These are phyloP conservation scores for Syzygium grande DNA, from an alignment of 345 rosid species.

Conservation along the genomic window DNA sequence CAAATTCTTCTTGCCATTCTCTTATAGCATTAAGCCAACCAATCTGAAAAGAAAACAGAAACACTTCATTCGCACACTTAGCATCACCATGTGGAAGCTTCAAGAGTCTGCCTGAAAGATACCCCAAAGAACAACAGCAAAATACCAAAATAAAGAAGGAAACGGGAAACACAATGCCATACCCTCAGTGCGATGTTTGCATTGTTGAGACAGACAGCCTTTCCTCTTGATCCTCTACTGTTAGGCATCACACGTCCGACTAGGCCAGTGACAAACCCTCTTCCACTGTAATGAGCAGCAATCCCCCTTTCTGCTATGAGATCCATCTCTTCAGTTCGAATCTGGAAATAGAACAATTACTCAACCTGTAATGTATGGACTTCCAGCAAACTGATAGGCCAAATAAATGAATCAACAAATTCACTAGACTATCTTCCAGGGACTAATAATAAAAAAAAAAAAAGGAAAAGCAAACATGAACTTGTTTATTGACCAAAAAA, in stretches of 20 bases:
- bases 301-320: slow-evolving; percentile 96
- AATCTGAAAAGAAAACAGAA: slow-evolving; percentile 35
- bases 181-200: slow-evolving; percentile 96
- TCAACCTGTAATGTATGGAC: neutral
- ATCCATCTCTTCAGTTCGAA: slow-evolving; percentile 98
- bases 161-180: neutral
- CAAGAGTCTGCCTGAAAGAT: neutral
- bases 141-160: neutral
- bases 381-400: neutral
- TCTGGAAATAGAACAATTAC: slow-evolving; percentile 29
- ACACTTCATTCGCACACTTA: neutral
- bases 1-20: slow-evolving; percentile 99
- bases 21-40: slow-evolving; percentile 99
- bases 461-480: neutral
- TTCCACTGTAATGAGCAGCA: slow-evolving; percentile 97
- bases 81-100: neutral
- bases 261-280: slow-evolving; percentile 59
- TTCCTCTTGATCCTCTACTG: slow-evolving; percentile 68
- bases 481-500: neutral
- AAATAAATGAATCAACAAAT: neutral
- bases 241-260: slow-evolving; percentile 61
- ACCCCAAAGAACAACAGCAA: neutral
- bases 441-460: neutral
- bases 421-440: neutral
- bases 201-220: slow-evolving; percentile 74